Evolutionary conservation across 2,329 filamentous ascomycete species (phyloP).

Genomic region (Sphaerulina musiva): DNA sequence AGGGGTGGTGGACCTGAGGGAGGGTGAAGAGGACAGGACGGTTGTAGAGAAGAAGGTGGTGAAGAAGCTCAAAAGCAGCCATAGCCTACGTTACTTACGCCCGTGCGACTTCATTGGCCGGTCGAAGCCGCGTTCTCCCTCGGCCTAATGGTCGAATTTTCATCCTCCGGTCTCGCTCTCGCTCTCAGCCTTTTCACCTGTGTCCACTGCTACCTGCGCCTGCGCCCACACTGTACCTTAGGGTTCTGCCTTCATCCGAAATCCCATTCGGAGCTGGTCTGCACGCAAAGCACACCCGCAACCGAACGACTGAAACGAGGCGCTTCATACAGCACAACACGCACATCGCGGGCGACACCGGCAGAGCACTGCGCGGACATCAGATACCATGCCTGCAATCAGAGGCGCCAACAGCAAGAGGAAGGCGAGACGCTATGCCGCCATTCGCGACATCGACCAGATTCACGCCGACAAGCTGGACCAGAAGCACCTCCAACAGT

Average conservation of each 20-base stretch:
- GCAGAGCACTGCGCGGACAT: slow-evolving; percentile 10
- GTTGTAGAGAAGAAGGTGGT: slow-evolving; percentile 17
- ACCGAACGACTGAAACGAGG: slow-evolving; percentile 1
- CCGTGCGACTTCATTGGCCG: slow-evolving; percentile 4
- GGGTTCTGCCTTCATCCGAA: background rate
- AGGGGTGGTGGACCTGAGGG: slow-evolving; percentile 16
- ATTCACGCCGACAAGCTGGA: slow-evolving; percentile 75
- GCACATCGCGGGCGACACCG: slow-evolving; percentile 9
- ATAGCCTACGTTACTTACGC: background rate
- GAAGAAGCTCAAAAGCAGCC: slow-evolving; percentile 10
- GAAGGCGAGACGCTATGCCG: slow-evolving; percentile 42
- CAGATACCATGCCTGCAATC: slow-evolving; percentile 43
- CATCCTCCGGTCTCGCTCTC: too few relatives aligned
- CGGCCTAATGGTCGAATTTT: background rate
- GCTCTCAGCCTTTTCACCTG: too few relatives aligned
- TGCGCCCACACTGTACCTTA: slow-evolving; percentile 1
- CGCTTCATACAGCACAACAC: background rate
- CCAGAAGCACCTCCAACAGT: slow-evolving; percentile 71
- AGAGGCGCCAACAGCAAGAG: slow-evolving; percentile 45
- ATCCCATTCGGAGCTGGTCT: slow-evolving; percentile 4
- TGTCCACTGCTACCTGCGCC: background rate
- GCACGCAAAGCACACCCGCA: slow-evolving; percentile 8
- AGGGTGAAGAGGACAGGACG: slow-evolving; percentile 14
- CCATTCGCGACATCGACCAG: slow-evolving; percentile 77
- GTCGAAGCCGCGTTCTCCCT: background rate